Evolutionary conservation across 305 asterid species (phyloP), one percentile per base, ranked within the genome.

Genomic region (Fraxinus dipetala): DNA sequence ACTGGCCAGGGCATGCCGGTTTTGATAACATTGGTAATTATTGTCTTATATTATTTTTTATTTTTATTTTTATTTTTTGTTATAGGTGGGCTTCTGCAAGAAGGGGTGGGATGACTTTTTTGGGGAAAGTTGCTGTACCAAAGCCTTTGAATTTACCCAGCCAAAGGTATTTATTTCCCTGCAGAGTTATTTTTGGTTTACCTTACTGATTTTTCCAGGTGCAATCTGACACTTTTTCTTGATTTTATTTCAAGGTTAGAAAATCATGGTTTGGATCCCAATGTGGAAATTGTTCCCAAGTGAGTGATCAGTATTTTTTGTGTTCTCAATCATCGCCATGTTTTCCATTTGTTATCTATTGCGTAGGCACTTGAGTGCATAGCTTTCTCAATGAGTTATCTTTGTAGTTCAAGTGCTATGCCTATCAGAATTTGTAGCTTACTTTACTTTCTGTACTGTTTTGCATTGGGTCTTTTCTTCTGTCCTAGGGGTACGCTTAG

Each of bases 231-330:
- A 18, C 28, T 30, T 54, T 78, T 78, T 38, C 78, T n/a, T 82
- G 78, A 36, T 81, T 67, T 75, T 89, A 67, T 87, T 87, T 91
- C 76, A 87, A 96, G 98, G 94, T 88, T 91, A 89, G 99, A 96
- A 86, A 93, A 92, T 87, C 97, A 96, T 86, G 99, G 99, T 36
- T 75, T 93, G 91, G 97, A 96, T 87, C 99, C 97, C 5, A 91
- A 86, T 86, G 97, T 96, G 82, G 99, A 94, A 87, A 96, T 96
- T 86, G 98, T 94, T 88, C 99, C 99, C 83, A 96, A 93, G 98
- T 96, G 87, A 94, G 98, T 95, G 78, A 63, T 45, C 67, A 69
- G 74, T 38, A 18, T 24, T 54, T 63, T 31, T 83, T 69, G 45
- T 78, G 81, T 73, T 78, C 77, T 70, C 74, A 34, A 73, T 14